Evolutionary conservation across 495 filamentous ascomycete species (phyloP).

Genomic region (Trypethelium eluteriae): DNA sequence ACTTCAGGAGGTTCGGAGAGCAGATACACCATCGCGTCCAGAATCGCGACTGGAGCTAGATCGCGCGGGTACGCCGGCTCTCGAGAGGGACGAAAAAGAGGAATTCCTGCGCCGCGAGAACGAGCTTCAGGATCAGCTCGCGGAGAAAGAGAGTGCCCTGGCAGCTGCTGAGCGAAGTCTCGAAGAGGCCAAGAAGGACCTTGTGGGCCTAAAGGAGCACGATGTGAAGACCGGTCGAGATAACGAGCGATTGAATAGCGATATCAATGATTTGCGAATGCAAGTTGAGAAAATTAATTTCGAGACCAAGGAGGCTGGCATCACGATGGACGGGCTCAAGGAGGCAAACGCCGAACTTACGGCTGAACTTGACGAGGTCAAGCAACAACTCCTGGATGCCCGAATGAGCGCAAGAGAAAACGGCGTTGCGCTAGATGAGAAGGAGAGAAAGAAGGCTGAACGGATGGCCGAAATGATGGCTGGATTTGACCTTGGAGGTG

Average conservation of each 20-base stretch:
- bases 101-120: slow-evolving; percentile 95
- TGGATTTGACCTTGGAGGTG: slow-evolving; percentile 83
- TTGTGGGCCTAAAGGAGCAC: slow-evolving; percentile 72
- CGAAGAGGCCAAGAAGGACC: slow-evolving; percentile 73
- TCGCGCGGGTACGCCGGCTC: slow-evolving; percentile 75
- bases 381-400: slow-evolving; percentile 91
- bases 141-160: slow-evolving; percentile 82
- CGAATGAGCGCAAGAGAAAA: slow-evolving; percentile 95
- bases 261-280: slow-evolving; percentile 90
- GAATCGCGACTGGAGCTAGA: slow-evolving; percentile 81
- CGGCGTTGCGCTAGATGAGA: slow-evolving; percentile 78
- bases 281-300: slow-evolving; percentile 90
- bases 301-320: slow-evolving; percentile 90
- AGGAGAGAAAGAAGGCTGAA: slow-evolving; percentile 96
- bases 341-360: slow-evolving; percentile 93
- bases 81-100: slow-evolving; percentile 95
- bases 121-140: slow-evolving; percentile 89
- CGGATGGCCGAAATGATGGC: slow-evolving; percentile 99
- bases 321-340: slow-evolving; percentile 95
- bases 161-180: slow-evolving; percentile 68
- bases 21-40: slow-evolving; percentile 56
- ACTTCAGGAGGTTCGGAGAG: slow-evolving; percentile 30
- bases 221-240: slow-evolving; percentile 71
- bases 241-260: slow-evolving; percentile 73
- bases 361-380: slow-evolving; percentile 83